phyloP scores from a whole-genome alignment of 2,329 filamentous ascomycete species.

The Scytalidium sp. region DNA sequence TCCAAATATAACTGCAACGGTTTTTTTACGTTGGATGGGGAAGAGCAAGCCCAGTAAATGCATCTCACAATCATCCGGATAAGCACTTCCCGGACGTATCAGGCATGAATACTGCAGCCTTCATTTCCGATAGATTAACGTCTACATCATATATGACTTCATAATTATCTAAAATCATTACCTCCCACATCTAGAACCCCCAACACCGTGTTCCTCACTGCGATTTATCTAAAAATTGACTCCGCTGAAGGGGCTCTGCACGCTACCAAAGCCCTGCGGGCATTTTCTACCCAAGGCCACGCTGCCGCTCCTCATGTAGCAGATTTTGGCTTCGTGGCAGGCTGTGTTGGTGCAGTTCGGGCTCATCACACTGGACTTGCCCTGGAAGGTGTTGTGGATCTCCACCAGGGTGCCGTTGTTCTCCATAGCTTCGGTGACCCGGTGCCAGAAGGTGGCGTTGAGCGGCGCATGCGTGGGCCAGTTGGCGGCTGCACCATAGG shows the following conservation, averaged over 20 bases:
- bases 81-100: no score
- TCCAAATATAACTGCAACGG: no score
- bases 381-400: conserved; percentile 48
- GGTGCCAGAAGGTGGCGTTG: conserved; percentile 59
- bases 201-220: no score
- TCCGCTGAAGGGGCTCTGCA: conserved; percentile 34
- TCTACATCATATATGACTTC: no score
- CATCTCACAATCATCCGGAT: no score
- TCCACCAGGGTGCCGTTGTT: conserved; percentile 44
- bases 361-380: conserved; percentile 46
- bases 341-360: conserved; percentile 49
- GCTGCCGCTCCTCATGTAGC: conserved; percentile 57
- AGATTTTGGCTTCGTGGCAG: conserved; percentile 52
- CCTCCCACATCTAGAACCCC: no score
- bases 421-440: conserved; percentile 55
- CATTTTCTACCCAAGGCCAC: conserved; percentile 47
- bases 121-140: no score
- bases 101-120: no score
- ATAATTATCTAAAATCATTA: no score
- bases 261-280: conserved; percentile 44
- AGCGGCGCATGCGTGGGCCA: conserved; percentile 48
- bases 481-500: conserved; percentile 38
- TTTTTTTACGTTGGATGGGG: no score
- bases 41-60: no score
- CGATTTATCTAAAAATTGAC: conserved; percentile 24